A percentile compares a stretch with the other conserved stretches of the same genome.
Evolutionary conservation across 1,284 basidiomycete genomes (phyloP).

Genomic region (Trichosporon ovoides): DNA sequence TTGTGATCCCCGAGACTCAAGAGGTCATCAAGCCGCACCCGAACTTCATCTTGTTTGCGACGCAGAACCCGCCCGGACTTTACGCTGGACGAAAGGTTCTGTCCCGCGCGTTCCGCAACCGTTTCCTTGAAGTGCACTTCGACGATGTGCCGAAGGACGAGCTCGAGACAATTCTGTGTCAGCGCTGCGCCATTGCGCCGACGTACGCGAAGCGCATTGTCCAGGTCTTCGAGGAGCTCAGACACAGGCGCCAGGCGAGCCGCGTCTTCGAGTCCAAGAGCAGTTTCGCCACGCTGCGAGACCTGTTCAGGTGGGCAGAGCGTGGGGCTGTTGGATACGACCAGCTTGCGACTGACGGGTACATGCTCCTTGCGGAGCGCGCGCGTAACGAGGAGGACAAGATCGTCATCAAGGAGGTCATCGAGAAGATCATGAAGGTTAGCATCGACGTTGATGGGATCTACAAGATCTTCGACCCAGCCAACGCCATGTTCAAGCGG

Average conservation of each 20-base stretch:
- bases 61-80: slow-evolving; percentile 94
- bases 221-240: slow-evolving; percentile 84
- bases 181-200: slow-evolving; percentile 82
- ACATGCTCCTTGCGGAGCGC: slow-evolving; percentile 95
- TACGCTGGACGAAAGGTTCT: slow-evolving; percentile 94
- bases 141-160: slow-evolving; percentile 93
- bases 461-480: slow-evolving; percentile 60
- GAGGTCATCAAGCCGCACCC: slow-evolving; percentile 92
- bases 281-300: slow-evolving; percentile 92
- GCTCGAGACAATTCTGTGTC: slow-evolving; percentile 84
- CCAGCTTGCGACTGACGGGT: slow-evolving; percentile 91
- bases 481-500: slow-evolving; percentile 44
- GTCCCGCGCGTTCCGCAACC: slow-evolving; percentile 93
- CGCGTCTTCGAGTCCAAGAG: slow-evolving; percentile 97
- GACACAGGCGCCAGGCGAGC: slow-evolving; percentile 80
- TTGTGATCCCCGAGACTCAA: slow-evolving; percentile 92
- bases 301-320: slow-evolving; percentile 95
- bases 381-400: slow-evolving; percentile 81
- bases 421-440: slow-evolving; percentile 87
- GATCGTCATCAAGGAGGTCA: slow-evolving; percentile 79
- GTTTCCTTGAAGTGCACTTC: slow-evolving; percentile 98
- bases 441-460: slow-evolving; percentile 65
- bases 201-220: slow-evolving; percentile 90
- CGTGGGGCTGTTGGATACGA: slow-evolving; percentile 83
- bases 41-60: slow-evolving; percentile 96